Percentiles rank a stretch among this genome's conserved stretches.
These are phyloP conservation scores for Fusarium palustre DNA, from an alignment of 2,329 filamentous ascomycete species.

Conservation along the genomic window DNA sequence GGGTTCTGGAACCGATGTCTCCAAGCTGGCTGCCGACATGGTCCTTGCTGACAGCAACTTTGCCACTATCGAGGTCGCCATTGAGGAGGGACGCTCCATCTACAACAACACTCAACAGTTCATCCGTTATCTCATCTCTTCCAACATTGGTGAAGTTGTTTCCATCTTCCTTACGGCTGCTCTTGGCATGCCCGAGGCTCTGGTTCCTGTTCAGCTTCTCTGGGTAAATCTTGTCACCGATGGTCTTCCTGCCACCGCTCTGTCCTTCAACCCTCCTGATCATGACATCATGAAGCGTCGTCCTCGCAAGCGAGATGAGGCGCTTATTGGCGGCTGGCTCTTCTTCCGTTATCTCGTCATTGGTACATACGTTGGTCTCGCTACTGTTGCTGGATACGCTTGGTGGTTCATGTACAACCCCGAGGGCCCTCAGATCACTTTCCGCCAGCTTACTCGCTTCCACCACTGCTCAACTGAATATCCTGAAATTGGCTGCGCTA, in stretches of 20 bases:
- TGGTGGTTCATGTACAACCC: slow-evolving; percentile 99
- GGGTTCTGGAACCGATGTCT: slow-evolving; percentile 97
- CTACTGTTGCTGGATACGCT: slow-evolving; percentile 96
- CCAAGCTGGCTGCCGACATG: slow-evolving; percentile 97
- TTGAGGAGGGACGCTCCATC: slow-evolving; percentile 97
- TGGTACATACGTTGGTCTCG: slow-evolving; percentile 91
- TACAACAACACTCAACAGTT: slow-evolving; percentile 99
- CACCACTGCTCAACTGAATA: slow-evolving; percentile 90
- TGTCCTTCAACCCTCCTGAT: slow-evolving; percentile 99
- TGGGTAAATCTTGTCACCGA: slow-evolving; percentile 99
- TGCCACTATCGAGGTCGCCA: slow-evolving; percentile 93
- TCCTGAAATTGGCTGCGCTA: slow-evolving; percentile 88
- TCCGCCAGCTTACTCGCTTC: slow-evolving; percentile 91
- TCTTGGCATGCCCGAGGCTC: slow-evolving; percentile 94
- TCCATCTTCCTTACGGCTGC: slow-evolving; percentile 98
- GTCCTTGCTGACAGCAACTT: slow-evolving; percentile 99
- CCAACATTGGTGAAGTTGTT: slow-evolving; percentile 98
- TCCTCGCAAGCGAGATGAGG: slow-evolving; percentile 91
- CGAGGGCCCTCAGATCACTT: slow-evolving; percentile 89
- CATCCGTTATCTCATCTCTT: slow-evolving; percentile 98
- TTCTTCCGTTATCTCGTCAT: slow-evolving; percentile 99
- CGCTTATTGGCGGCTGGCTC: slow-evolving; percentile 92
- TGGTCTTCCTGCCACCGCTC: slow-evolving; percentile 92
- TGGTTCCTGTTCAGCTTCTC: slow-evolving; percentile 95
- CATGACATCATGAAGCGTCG: slow-evolving; percentile 96